Base-by-base conservation (phyloP, 1,284 basidiomycete species). In the Naganishia liquefaciens region DNA sequence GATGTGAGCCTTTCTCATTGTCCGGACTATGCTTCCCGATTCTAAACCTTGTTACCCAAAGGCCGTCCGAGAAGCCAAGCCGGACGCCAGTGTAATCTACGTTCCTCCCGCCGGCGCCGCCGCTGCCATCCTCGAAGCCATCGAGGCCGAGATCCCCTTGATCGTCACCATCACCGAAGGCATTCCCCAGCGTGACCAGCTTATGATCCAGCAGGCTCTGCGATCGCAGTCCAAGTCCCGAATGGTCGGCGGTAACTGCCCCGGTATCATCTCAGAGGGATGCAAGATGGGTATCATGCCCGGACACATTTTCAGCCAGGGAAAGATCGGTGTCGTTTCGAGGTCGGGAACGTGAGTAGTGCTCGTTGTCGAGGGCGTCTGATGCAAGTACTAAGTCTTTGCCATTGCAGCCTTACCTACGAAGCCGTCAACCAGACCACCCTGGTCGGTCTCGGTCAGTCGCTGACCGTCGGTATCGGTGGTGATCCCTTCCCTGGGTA, bases 221-320 rank as follows among this genome's bases (percentile, higher is more conserved):
- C 91, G 90, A 78, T 89, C 87, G 76, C 96, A 99, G 80, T 92
- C 87, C 70, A 93, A 91, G 76, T 95, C 92, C 66, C 88, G 96
- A 72, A 88, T 99, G 71, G 90, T 96, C 57, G 93, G 93, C 37
- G 77, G 76, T 55, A 99, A 99, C 81, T 99, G 96, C 81, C 96
- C 96, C 5, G 96, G 96, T 78, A 88, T 99, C 74, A 98, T 99
- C 76, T 92, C 93, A 30, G 84, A 90, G 64, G 95, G 95, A 19
- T 99, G 96, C 84, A 99, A 99, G 84, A 98, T 99, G 87, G 96
- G 96, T 68, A 99, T 99, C 77, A 95, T 98, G 82, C 96, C 96
- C 28, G 95, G 94, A 46, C 93, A 96, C 77, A 95, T 99, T 73
- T 95, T 98, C 83, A 91, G 81, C 70, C 92, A 95, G 63, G 95